phyloP scores from a whole-genome alignment of 2,329 filamentous ascomycete species.

The Fusarium metavorans region DNA sequence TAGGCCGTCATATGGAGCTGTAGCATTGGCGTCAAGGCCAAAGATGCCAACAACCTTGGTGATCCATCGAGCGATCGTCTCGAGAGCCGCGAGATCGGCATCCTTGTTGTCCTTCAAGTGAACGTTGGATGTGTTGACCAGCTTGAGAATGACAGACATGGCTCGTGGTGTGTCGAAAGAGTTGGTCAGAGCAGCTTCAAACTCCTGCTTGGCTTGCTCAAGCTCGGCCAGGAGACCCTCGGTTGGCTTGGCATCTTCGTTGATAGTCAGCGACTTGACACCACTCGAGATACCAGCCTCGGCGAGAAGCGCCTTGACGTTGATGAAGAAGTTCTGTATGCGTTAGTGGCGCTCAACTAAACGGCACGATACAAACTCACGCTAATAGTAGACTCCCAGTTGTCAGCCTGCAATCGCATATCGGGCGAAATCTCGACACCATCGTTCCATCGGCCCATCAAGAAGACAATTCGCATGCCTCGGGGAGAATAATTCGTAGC shows the following conservation, averaged over 20 bases:
- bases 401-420: conserved; percentile 78
- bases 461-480: conserved; percentile 85
- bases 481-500: conserved; percentile 78
- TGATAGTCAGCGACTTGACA: conserved; percentile 55
- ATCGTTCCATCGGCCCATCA: conserved; percentile 90
- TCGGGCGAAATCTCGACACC: conserved; percentile 91
- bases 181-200: conserved; percentile 75
- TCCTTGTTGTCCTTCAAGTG: conserved; percentile 62
- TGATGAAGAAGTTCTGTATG: conserved; percentile 68
- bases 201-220: conserved; percentile 66
- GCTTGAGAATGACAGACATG: conserved; percentile 81
- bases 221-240: conserved; percentile 56
- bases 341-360: conserved; percentile 29
- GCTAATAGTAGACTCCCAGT: conserved; percentile 85
- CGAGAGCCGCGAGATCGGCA: conserved; percentile 60
- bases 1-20: conserved; percentile 65
- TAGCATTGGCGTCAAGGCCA: conserved; percentile 77
- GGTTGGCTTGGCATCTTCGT: conserved; percentile 45
- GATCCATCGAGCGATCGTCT: conserved; percentile 78
- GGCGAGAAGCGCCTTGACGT: conserved; percentile 65
- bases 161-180: conserved; percentile 88
- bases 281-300: conserved; percentile 54
- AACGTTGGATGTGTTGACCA: conserved; percentile 83
- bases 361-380: conserved; percentile 51
- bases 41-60: conserved; percentile 88